Evolutionary conservation across 1,284 basidiomycete species (phyloP).

Genomic region (Entoloma clypeatum): DNA sequence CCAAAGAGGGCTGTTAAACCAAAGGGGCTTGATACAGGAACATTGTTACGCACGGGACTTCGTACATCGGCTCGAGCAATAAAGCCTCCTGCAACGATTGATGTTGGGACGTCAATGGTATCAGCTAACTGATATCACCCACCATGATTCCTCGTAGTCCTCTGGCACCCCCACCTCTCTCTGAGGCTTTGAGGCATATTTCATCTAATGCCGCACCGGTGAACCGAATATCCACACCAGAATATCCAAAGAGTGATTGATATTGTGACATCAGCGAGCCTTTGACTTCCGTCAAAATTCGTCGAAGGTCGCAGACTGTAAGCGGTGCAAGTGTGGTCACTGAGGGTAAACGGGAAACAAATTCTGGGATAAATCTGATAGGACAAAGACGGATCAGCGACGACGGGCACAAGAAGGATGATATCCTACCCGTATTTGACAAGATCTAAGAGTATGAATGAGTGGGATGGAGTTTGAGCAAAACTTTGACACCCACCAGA

Average conservation of each 20-base stretch:
- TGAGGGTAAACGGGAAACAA: slow-evolving; percentile 86
- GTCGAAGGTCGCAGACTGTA: slow-evolving; percentile 71
- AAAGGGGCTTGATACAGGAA: slow-evolving; percentile 3
- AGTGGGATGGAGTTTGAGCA: slow-evolving; percentile 8
- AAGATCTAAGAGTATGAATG: slow-evolving; percentile 51
- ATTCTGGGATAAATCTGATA: slow-evolving; percentile 86
- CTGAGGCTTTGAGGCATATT: slow-evolving; percentile 74
- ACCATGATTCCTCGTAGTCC: slow-evolving; percentile 89
- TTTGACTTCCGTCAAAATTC: slow-evolving; percentile 87
- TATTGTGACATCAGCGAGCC: slow-evolving; percentile 92
- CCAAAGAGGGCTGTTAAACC: slow-evolving; percentile 5
- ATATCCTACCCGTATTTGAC: slow-evolving; percentile 72
- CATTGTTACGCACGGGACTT: slow-evolving; percentile 73
- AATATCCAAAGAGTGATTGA: slow-evolving; percentile 75
- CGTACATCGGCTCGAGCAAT: slow-evolving; percentile 86
- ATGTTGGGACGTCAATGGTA: slow-evolving; percentile 7
- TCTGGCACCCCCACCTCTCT: slow-evolving; percentile 85
- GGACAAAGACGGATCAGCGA: slow-evolving; percentile 6
- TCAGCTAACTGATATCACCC: slow-evolving; percentile 18
- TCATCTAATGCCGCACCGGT: slow-evolving; percentile 71
- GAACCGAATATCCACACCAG: slow-evolving; percentile 78
- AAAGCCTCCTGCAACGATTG: slow-evolving; percentile 59
- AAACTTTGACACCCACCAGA: slow-evolving; percentile 37
- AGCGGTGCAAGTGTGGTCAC: slow-evolving; percentile 81
- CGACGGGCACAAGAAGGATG: background rate